Conservation (phyloP, 192 early-diverging fungal genomes). For the Coemansia sp. region DNA sequence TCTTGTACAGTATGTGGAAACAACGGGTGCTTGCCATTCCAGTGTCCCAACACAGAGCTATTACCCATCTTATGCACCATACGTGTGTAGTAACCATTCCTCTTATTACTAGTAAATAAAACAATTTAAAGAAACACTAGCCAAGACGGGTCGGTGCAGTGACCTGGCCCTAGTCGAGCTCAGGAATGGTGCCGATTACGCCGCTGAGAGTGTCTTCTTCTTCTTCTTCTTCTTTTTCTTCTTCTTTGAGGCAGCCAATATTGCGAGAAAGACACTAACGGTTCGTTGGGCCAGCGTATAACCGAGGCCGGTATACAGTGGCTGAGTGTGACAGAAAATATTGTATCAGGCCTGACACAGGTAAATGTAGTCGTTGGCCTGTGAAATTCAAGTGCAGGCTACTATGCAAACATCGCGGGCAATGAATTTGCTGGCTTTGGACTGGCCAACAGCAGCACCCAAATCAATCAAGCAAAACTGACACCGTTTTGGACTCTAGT, state of each 20-base stretch:
- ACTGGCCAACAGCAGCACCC: neutral
- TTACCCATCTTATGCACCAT: too few relatives aligned
- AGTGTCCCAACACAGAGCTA: too few relatives aligned
- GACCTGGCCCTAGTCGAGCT: conserved; percentile 69
- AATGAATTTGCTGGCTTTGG: conserved; percentile 40
- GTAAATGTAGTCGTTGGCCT: conserved; percentile 11
- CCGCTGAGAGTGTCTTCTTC: conserved; percentile 17
- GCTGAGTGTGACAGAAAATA: conserved; percentile 30
- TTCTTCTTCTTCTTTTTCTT: too few relatives aligned
- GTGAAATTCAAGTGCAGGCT: conserved; percentile 23
- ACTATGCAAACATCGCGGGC: conserved; percentile 42
- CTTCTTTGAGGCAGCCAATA: conserved; percentile 45
- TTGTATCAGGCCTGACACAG: conserved; percentile 19
- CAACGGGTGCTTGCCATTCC: too few relatives aligned
- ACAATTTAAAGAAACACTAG: too few relatives aligned
- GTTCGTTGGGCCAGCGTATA: conserved; percentile 23
- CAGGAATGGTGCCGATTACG: conserved; percentile 56
- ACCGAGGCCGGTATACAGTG: conserved; percentile 23
- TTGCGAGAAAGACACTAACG: conserved; percentile 14
- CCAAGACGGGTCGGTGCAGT: conserved; percentile 61
- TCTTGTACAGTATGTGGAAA: too few relatives aligned
- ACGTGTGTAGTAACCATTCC: too few relatives aligned
- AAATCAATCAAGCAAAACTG: neutral
- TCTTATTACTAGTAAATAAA: too few relatives aligned
- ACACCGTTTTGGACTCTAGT: conserved; percentile 39